Evolutionary conservation across 805 yeast species (phyloP).

Genomic region (Metschnikowia cerradonensis): DNA sequence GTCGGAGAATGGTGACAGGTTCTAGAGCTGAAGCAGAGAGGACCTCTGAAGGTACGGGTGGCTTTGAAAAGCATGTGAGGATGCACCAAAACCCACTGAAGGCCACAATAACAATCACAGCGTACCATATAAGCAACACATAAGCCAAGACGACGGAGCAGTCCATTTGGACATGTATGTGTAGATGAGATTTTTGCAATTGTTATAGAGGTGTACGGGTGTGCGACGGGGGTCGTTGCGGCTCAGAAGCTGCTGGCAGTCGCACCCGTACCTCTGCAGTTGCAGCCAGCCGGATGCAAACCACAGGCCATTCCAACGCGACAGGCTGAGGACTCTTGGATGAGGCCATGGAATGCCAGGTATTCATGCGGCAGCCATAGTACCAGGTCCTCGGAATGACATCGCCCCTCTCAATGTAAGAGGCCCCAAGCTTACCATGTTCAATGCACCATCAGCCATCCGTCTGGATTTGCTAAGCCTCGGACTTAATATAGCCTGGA

Average conservation of each 20-base stretch:
- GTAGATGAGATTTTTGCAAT: not conserved
- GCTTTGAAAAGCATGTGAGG: constrained; percentile 24
- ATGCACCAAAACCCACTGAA: constrained; percentile 39
- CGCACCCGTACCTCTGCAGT: not conserved
- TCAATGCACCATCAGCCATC: no score
- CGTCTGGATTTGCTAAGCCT: no score
- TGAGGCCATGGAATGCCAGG: no score
- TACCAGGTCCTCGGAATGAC: no score
- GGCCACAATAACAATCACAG: constrained; percentile 34
- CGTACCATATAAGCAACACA: constrained; percentile 36
- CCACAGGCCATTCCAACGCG: no score
- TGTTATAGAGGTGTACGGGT: not conserved
- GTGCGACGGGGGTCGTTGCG: not conserved
- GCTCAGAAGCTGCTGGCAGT: no score
- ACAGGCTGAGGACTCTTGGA: no score
- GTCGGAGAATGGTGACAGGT: constrained; percentile 71
- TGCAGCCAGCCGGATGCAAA: not conserved
- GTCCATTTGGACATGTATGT: not conserved
- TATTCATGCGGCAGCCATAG: no score
- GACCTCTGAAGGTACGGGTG: constrained; percentile 16
- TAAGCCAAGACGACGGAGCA: constrained; percentile 11
- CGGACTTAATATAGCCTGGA: no score
- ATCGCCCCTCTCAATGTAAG: no score
- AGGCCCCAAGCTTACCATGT: no score
- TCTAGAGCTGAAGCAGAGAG: constrained; percentile 16